Conservation (phyloP, 768 basidiomycete species). For the Cytidiella melzeri region DNA sequence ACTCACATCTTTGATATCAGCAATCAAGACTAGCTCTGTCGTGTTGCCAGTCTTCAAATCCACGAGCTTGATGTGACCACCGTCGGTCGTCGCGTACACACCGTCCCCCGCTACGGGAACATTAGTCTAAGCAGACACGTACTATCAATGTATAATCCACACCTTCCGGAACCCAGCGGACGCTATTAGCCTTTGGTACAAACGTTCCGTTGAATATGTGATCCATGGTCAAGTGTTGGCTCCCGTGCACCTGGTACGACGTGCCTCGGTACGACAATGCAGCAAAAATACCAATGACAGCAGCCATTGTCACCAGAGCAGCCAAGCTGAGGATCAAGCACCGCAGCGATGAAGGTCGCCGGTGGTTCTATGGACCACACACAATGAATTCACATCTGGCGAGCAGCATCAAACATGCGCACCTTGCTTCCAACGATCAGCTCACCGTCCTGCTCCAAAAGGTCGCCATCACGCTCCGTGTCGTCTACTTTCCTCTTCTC, state of each 20-base stretch:
- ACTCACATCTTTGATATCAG: constrained; percentile 62
- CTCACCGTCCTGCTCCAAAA: constrained; percentile 22
- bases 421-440: constrained; percentile 36
- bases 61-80: constrained; percentile 68
- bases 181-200: constrained; percentile 30
- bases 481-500: constrained; percentile 36
- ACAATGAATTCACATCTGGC: not conserved
- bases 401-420: constrained; percentile 6
- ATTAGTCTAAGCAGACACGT: not conserved
- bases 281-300: constrained; percentile 70
- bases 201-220: constrained; percentile 94
- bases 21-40: constrained; percentile 46
- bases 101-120: constrained; percentile 78
- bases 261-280: constrained; percentile 65
- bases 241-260: constrained; percentile 46
- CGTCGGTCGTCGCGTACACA: constrained; percentile 64
- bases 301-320: constrained; percentile 54
- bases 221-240: constrained; percentile 73
- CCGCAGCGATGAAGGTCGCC: constrained; percentile 51
- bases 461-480: constrained; percentile 22
- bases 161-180: constrained; percentile 96
- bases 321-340: constrained; percentile 57
- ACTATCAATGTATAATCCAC: constrained; percentile 16
- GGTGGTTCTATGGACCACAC: constrained; percentile 9
- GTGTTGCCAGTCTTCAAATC: constrained; percentile 75